Percentiles rank a stretch among this genome's conserved stretches.
Conservation (phyloP, 164 flowering plant genomes). For the Liriodendron chinense region DNA sequence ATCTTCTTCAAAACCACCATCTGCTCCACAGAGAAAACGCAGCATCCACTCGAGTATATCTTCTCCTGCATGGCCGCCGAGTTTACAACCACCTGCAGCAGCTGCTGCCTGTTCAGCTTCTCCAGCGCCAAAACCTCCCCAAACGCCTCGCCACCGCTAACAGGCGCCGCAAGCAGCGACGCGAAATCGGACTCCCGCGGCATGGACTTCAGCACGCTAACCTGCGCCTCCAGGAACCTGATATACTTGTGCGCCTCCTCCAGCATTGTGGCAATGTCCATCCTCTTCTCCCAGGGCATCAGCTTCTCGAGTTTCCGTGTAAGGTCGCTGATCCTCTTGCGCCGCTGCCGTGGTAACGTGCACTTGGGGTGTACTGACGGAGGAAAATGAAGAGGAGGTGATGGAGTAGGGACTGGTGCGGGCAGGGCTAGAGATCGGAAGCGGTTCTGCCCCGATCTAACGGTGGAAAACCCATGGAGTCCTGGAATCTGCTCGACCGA, state of each 20-base stretch:
- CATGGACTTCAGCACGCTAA: conserved; percentile 56
- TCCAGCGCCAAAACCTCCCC: conserved; percentile 25
- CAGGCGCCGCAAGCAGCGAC: not conserved
- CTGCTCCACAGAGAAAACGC: conserved; percentile 63
- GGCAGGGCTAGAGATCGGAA: not conserved
- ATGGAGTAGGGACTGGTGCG: not conserved
- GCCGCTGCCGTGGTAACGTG: conserved; percentile 26
- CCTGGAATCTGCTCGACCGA: not conserved
- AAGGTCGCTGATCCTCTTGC: conserved; percentile 48
- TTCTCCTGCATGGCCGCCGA: conserved; percentile 52
- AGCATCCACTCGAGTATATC: conserved; percentile 40
- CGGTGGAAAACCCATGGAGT: not conserved
- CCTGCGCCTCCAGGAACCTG: conserved; percentile 63
- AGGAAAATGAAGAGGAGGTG: not conserved
- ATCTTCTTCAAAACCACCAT: conserved; percentile 20
- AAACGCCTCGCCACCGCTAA: not conserved
- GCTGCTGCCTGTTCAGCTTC: conserved; percentile 49
- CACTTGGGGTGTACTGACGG: conserved; percentile 6
- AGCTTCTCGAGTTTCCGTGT: conserved; percentile 44
- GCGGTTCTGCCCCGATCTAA: not conserved
- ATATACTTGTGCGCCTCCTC: conserved; percentile 71
- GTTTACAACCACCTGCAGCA: conserved; percentile 56
- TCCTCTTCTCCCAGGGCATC: conserved; percentile 61
- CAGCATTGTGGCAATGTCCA: conserved; percentile 62
- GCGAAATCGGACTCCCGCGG: conserved; percentile 30